Evolutionary conservation across 2,329 filamentous ascomycete genomes (phyloP), one percentile per base, ranked within the genome.

Genomic region (Trichoderma pleuroti): DNA sequence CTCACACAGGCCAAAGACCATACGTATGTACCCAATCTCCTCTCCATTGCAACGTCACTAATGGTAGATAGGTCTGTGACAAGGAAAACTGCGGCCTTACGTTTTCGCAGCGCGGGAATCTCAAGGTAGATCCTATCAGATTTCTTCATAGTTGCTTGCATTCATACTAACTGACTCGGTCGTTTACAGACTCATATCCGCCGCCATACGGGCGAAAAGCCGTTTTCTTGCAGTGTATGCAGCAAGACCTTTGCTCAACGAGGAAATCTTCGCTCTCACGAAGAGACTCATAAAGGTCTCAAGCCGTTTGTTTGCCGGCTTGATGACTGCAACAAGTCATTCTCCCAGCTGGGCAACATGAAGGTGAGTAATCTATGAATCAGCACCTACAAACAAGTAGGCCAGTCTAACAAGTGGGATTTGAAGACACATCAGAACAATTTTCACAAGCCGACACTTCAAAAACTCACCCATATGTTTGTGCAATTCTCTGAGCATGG

Each of bases 101-200:
- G 12, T 98, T 98, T 79, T 96, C 93, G 16, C 95, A 98, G 80
- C 86, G 93, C 9, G 95, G 95, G 12, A 98, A 98, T 77, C 85
- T 98, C 61, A 96, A 94, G 84, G 92, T 93, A 82, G 76, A 84
- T 76, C 28, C 26, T 34, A 14, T 32, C 14, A 18, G 59, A 10
- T 26, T 9, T 28, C 18, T 11, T 12, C 34, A 21, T 2, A 52
- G 5, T 21, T 49, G 42, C 5, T 21, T 49, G 42, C 5, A 30
- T 36, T 16, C 9, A n/a, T 21, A 49, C 39, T 64, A n/a, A 70
- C 60, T n/a, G 5, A 14, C 4, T 70, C 71, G 61, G 70, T 46
- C 3, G 24, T 28, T 18, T 60, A 5, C 26, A 94, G 89, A 97
- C 93, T 11, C 95, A 98, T 80, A 90, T 94, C 79, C 88, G 93